Evolutionary conservation across 805 yeast genomes (phyloP), one percentile per base, ranked within the genome.

Genomic region (Saccharomycopsis malanga): DNA sequence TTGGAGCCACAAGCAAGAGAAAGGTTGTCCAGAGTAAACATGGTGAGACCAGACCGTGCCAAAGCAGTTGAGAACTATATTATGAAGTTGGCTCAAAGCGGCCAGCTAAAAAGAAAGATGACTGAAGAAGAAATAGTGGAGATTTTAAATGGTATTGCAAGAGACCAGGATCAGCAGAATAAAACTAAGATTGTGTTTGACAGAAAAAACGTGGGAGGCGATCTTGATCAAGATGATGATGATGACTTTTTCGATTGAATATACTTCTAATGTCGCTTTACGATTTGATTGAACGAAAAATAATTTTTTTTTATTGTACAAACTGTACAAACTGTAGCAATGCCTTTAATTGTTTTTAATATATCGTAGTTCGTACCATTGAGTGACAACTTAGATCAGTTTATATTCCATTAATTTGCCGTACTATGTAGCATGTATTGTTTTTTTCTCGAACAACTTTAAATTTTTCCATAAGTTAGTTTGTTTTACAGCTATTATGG

Each of bases 11-110:
- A 74, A 44, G 98, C 98, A 1, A 73, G 94, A 40, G 97, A 91
- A 59, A 73, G 98, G 50, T 70, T 91, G 39, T 77, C 89, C 17
- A 72, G 98, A 49, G 94, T 91, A 17, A 70, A 87, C 24, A 74
- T 93, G 61, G 98, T 91, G 38, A 78, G 89, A 59, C 94, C 94
- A 2, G 98, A 93, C 45, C 72, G 97, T 48, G 98, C 95, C 1
- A 74, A 76, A 44, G 85, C 88, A 2, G 97, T 88, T 12, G 97
- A 91, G 58, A 79, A 81, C 53, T 79, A 91, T 57, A 67, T 91
- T 39, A 66, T 83, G 23, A 77, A 80, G 56, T 66, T 91, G 61
- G 84, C 81, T 6, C 77, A 79, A 51, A 73, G 83, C 54, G 97
- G 97, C 1, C 87, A 83, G 50, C 67, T 91, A 30, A 69, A 76